These are phyloP conservation scores for Prunus davidiana DNA, from an alignment of 306 rosid species.

Conservation along the genomic window DNA sequence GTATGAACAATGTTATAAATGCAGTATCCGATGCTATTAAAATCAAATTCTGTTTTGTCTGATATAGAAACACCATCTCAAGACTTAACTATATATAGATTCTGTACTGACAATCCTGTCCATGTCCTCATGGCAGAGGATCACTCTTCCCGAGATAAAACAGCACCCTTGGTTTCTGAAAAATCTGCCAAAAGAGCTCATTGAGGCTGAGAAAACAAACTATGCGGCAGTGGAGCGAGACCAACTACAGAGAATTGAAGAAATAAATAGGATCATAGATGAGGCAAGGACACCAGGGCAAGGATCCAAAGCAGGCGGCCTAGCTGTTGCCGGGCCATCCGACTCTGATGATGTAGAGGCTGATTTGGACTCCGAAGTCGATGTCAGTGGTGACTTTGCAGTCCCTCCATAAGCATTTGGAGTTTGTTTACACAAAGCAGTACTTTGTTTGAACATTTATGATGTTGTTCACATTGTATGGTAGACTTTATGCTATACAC, in stretches of 20 bases:
- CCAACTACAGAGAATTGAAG: conserved; percentile 62
- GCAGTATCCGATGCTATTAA: not conserved
- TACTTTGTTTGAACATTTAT: conserved; percentile 10
- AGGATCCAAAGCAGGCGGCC: conserved; percentile 41
- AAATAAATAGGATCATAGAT: conserved; percentile 51
- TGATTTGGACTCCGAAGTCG: conserved; percentile 52
- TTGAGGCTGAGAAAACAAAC: conserved; percentile 52
- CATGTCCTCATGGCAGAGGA: conserved; percentile 46
- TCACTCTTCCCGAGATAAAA: conserved; percentile 69
- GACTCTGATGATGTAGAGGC: conserved; percentile 40
- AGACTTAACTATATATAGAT: not conserved
- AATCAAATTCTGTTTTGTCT: not conserved
- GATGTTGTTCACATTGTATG: conserved; percentile 25
- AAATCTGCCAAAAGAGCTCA: conserved; percentile 59
- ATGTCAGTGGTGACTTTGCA: conserved; percentile 37
- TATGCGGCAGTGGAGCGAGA: conserved; percentile 26
- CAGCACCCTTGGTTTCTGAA: conserved; percentile 82
- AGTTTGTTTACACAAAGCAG: not conserved
- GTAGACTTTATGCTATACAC: conserved; percentile 12
- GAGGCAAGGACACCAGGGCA: conserved; percentile 64
- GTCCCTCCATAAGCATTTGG: conserved; percentile 19
- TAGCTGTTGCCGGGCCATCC: conserved; percentile 31
- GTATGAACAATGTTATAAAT: not conserved
- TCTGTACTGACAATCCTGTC: not conserved
- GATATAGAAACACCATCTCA: not conserved